Percentiles rank a stretch among this genome's conserved stretches.
These are phyloP conservation scores for Pleurotus citrinopileatus DNA, from an alignment of 768 basidiomycete genomes.

Conservation along the genomic window DNA sequence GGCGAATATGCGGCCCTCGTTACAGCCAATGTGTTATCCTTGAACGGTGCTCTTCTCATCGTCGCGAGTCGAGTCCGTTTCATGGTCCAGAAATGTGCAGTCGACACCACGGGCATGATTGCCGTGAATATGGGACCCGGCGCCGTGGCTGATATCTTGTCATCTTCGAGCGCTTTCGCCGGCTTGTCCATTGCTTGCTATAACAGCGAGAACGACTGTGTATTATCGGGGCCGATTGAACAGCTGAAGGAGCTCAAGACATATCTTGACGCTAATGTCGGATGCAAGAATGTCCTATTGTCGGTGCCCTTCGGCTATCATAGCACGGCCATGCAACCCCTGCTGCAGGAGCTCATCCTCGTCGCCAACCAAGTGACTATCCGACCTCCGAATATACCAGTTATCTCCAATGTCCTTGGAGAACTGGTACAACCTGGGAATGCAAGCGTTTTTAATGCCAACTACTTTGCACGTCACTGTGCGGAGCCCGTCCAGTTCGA, in stretches of 20 bases:
- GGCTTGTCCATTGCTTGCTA: constrained; percentile 55
- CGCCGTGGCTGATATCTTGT: constrained; percentile 33
- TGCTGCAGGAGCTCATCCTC: constrained; percentile 44
- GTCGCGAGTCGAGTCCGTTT: constrained; percentile 56
- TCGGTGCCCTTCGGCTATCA: constrained; percentile 65
- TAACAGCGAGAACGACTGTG: constrained; percentile 56
- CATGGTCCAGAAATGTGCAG: constrained; percentile 46
- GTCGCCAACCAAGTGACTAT: constrained; percentile 36
- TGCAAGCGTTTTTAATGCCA: constrained; percentile 37
- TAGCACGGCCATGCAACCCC: constrained; percentile 56
- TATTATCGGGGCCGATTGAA: constrained; percentile 53
- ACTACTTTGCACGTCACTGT: constrained; percentile 64
- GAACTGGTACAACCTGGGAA: constrained; percentile 52
- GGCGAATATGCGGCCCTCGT: constrained; percentile 77
- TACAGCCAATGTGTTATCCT: constrained; percentile 50
- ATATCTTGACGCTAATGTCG: constrained; percentile 31
- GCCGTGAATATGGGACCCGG: constrained; percentile 41
- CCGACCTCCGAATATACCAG: constrained; percentile 49
- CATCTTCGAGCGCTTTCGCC: constrained; percentile 27
- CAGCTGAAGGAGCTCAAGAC: constrained; percentile 40
- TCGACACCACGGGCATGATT: constrained; percentile 56
- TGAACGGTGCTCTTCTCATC: constrained; percentile 57
- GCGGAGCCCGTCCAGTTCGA: constrained; percentile 55
- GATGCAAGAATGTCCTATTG: constrained; percentile 41
- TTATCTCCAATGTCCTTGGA: constrained; percentile 61